Percentiles rank a stretch among this genome's conserved stretches.
These are phyloP conservation scores for Coemansia sp. DNA, from an alignment of 192 early-diverging fungal genomes.

Conservation along the genomic window DNA sequence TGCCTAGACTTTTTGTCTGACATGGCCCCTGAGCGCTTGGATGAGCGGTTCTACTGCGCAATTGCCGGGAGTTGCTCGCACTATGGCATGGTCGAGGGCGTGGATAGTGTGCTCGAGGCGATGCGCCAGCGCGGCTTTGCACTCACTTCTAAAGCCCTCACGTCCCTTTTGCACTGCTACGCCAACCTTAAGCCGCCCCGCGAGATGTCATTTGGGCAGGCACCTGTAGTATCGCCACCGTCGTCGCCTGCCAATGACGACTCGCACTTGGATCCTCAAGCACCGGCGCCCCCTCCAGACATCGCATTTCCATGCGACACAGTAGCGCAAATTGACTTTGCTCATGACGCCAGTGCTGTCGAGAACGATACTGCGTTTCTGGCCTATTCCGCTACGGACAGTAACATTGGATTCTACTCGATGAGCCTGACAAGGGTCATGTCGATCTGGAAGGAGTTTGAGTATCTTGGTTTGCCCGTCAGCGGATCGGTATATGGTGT, in stretches of 20 bases:
- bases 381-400: neutral
- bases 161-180: slow-evolving; percentile 15
- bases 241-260: neutral
- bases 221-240: neutral
- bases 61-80: slow-evolving; percentile 27
- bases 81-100: slow-evolving; percentile 8
- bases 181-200: slow-evolving; percentile 2
- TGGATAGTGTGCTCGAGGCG: slow-evolving; percentile 12
- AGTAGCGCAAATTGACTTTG: neutral
- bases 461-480: slow-evolving; percentile 8
- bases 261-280: neutral
- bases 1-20: slow-evolving; percentile 19
- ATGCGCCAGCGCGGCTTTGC: slow-evolving; percentile 5
- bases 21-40: neutral
- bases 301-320: neutral
- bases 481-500: slow-evolving; percentile 13
- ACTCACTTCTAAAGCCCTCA: slow-evolving; percentile 11
- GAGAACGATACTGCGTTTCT: neutral
- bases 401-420: neutral
- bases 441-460: slow-evolving; percentile 29
- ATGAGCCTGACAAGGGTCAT: slow-evolving; percentile 12
- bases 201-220: neutral
- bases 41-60: slow-evolving; percentile 15
- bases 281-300: neutral
- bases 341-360: neutral